Conservation (phyloP, 768 basidiomycete species). For the Amyloporia xantha region DNA sequence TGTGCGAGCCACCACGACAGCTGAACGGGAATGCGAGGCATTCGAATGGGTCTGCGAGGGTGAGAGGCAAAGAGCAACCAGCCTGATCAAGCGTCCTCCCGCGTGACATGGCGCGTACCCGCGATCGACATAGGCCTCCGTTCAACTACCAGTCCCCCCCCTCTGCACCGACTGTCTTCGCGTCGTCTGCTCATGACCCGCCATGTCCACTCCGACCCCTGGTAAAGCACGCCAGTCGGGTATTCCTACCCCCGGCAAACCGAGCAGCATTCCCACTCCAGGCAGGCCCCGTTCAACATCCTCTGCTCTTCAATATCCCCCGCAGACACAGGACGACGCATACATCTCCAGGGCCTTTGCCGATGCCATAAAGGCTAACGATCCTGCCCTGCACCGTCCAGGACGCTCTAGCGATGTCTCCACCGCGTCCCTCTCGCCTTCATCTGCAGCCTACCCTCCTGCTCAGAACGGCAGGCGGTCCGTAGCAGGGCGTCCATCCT, state of each 20-base stretch:
- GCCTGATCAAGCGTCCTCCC: background rate
- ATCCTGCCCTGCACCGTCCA: constrained; percentile 65
- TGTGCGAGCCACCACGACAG: constrained; percentile 17
- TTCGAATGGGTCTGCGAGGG: constrained; percentile 1
- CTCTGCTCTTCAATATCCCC: constrained; percentile 25
- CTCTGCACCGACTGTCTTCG: too few relatives aligned
- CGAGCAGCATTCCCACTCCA: constrained; percentile 41
- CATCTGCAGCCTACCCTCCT: constrained; percentile 34
- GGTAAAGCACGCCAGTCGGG: constrained; percentile 1
- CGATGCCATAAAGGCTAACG: constrained; percentile 76
- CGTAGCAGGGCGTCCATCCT: constrained; percentile 52
- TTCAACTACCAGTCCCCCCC: background rate
- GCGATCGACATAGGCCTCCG: background rate
- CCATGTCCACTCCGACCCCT: constrained; percentile 1
- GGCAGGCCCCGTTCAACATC: constrained; percentile 63
- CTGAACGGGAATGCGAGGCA: constrained; percentile 23
- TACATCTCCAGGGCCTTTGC: constrained; percentile 67
- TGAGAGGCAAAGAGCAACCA: background rate
- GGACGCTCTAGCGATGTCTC: constrained; percentile 32
- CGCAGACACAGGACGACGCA: constrained; percentile 40
- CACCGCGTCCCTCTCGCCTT: constrained; percentile 40
- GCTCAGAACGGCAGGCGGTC: constrained; percentile 37
- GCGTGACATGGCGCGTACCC: background rate
- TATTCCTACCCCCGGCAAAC: constrained; percentile 42
- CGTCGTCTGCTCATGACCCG: background rate